These are phyloP conservation scores for Cladophialophora chaetospira DNA, from an alignment of 2,329 filamentous ascomycete species.

Conservation along the genomic window DNA sequence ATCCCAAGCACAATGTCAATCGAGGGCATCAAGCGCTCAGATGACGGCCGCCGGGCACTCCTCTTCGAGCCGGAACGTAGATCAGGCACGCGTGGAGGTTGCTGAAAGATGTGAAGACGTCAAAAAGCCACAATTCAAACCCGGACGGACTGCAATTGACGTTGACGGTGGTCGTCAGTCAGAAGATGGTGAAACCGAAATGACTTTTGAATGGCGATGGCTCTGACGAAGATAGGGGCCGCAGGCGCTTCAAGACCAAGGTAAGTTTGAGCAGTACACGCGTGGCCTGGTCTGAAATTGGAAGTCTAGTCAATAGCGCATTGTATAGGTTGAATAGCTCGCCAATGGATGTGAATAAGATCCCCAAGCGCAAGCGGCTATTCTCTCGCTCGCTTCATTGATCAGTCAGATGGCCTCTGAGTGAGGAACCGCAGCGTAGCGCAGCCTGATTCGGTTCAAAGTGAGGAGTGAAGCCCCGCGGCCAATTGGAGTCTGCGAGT, in stretches of 20 bases:
- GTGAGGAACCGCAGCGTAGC: neutral
- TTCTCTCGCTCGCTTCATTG: constrained; percentile 8
- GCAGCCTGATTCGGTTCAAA: constrained; percentile 3
- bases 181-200: constrained; percentile 20
- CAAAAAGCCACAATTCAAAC: constrained; percentile 3
- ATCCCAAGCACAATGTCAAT: constrained; percentile 16
- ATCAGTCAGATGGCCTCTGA: constrained; percentile 13
- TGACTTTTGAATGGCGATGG: neutral
- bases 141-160: constrained; percentile 9
- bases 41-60: constrained; percentile 1
- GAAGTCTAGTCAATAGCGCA: constrained; percentile 19
- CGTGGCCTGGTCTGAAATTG: constrained; percentile 16
- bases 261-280: constrained; percentile 6
- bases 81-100: constrained; percentile 3
- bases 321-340: constrained; percentile 18
- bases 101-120: neutral
- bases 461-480: neutral
- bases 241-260: constrained; percentile 11
- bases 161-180: constrained; percentile 1
- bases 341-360: constrained; percentile 23
- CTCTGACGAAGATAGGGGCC: constrained; percentile 22
- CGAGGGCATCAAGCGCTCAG: constrained; percentile 22
- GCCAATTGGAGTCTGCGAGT: neutral
- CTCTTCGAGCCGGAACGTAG: neutral
- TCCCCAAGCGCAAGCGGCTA: constrained; percentile 28